Evolutionary conservation across 140 eudicot species (phyloP).

Genomic region (Artemisia princeps): DNA sequence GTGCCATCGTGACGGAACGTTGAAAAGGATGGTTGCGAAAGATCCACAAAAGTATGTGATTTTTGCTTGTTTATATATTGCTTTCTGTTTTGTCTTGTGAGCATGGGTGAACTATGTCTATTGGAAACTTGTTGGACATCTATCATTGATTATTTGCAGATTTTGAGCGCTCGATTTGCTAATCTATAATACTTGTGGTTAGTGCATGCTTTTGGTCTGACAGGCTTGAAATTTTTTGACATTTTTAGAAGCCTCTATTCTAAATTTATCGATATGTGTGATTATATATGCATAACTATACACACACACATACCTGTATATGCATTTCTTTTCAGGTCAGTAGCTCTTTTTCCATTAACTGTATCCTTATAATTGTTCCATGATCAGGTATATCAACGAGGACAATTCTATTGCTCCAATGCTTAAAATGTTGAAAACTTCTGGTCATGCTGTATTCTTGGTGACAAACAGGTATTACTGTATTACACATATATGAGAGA

Average conservation of each 20-base stretch:
- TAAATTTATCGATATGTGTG: background rate
- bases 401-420: conserved; percentile 70
- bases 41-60: conserved; percentile 63
- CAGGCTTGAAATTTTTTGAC: background rate
- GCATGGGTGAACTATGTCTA: conserved; percentile 4
- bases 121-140: too few relatives aligned
- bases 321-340: conserved; percentile 1
- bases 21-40: conserved; percentile 83
- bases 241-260: conserved; percentile 6
- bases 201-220: too few relatives aligned
- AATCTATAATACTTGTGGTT: too few relatives aligned
- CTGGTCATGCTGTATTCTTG: conserved; percentile 77
- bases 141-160: too few relatives aligned
- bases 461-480: conserved; percentile 80
- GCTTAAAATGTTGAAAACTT: conserved; percentile 78
- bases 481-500: background rate
- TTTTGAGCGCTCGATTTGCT: too few relatives aligned
- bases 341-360: background rate
- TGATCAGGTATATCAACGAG: conserved; percentile 77
- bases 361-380: background rate
- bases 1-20: conserved; percentile 96
- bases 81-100: conserved; percentile 1
- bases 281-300: background rate
- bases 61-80: conserved; percentile 11
- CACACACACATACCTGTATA: background rate